Evolutionary conservation across 768 basidiomycete species (phyloP).

Genomic region (Astraeus odoratus): DNA sequence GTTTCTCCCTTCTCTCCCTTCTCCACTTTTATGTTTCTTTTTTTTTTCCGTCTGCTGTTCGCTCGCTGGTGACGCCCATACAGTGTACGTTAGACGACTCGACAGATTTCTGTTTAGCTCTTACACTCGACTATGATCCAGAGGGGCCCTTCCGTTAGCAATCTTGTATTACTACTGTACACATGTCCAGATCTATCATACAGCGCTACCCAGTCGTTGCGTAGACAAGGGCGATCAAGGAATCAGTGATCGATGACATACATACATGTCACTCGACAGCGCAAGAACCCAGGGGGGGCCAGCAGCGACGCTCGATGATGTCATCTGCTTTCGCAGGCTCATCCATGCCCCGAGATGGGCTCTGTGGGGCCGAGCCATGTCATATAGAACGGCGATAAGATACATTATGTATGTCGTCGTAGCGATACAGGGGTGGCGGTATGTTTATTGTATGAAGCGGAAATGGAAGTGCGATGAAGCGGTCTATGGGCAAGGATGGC

Average conservation of each 20-base stretch:
- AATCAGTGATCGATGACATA: too few species aligned
- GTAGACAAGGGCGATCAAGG: too few species aligned
- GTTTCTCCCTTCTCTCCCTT: background rate
- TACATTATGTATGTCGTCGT: slow-evolving; percentile 2
- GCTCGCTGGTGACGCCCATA: background rate
- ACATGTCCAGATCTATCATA: slow-evolving; percentile 1
- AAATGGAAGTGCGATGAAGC: background rate
- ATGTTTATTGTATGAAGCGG: background rate
- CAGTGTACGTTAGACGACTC: slow-evolving; percentile 11
- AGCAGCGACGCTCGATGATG: too few species aligned
- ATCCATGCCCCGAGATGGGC: too few species aligned
- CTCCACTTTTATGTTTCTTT: background rate
- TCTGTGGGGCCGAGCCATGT: background rate
- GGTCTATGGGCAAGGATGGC: too few species aligned
- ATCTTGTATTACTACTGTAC: slow-evolving; percentile 25
- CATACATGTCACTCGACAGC: too few species aligned
- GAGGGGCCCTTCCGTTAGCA: too few species aligned
- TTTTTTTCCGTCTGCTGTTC: background rate
- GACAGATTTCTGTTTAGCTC: background rate
- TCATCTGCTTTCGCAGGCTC: too few species aligned
- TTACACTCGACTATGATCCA: too few species aligned
- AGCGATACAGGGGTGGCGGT: background rate
- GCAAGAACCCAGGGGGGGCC: too few species aligned
- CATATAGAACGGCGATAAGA: background rate
- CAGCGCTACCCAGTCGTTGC: too few species aligned